Evolutionary conservation across 768 basidiomycete species (phyloP).

Genomic region (Gymnopilus dilepis): DNA sequence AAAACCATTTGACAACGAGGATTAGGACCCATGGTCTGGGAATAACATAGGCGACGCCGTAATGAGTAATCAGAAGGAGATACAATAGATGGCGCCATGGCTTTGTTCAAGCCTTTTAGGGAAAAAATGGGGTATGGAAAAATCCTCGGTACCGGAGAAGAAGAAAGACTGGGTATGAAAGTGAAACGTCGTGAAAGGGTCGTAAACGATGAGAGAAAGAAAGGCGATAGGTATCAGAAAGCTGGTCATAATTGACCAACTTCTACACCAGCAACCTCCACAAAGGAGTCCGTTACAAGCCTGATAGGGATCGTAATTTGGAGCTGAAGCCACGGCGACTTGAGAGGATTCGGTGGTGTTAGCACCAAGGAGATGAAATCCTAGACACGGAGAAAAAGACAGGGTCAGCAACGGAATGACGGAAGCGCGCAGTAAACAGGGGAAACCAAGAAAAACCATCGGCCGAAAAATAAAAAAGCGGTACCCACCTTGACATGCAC

Average conservation of each 20-base stretch:
- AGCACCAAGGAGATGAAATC: conserved; percentile 62
- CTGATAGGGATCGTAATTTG: conserved; percentile 58
- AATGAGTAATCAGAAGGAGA: not conserved
- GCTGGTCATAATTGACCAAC: conserved; percentile 7
- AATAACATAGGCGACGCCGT: not conserved
- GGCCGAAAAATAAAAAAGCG: not conserved
- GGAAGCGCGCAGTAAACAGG: not conserved
- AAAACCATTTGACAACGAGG: not conserved
- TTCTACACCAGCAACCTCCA: conserved; percentile 26
- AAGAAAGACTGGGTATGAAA: not conserved
- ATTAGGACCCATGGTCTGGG: not conserved
- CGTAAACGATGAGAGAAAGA: not conserved
- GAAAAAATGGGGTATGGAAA: not conserved
- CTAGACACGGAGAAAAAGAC: conserved; percentile 35
- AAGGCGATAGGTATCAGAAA: not conserved
- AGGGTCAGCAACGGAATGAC: conserved; percentile 9
- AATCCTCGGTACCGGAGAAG: not conserved
- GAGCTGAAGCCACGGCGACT: conserved; percentile 40
- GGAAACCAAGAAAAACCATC: not conserved
- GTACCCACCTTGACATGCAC: conserved; percentile 47
- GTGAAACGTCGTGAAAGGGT: not conserved
- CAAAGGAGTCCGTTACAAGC: conserved; percentile 63
- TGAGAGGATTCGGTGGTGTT: conserved; percentile 41
- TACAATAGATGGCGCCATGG: not conserved
- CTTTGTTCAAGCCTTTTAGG: not conserved